phyloP scores from a whole-genome alignment of 2,329 filamentous ascomycete species.

The Xylariales sp. region DNA sequence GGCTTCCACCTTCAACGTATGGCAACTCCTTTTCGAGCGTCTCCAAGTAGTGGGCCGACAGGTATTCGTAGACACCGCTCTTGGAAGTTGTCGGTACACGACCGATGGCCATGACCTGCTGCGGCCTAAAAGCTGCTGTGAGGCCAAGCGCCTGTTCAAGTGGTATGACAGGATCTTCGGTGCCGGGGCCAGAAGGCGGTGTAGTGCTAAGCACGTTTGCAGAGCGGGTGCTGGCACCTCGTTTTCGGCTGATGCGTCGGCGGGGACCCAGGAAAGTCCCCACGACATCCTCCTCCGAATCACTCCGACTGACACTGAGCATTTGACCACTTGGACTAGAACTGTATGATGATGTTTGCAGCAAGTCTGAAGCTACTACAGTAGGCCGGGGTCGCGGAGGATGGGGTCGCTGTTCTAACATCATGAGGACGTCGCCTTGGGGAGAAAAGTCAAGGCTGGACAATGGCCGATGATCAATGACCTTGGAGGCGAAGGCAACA shows the following conservation, averaged over 20 bases:
- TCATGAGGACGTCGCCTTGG: constrained; percentile 54
- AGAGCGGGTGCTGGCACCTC: constrained; percentile 39
- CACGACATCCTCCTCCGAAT: constrained; percentile 61
- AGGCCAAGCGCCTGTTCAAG: constrained; percentile 55
- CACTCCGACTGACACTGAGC: constrained; percentile 54
- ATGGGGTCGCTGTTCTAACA: constrained; percentile 54
- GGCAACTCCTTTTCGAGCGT: constrained; percentile 47
- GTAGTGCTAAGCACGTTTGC: constrained; percentile 47
- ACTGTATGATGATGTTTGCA: constrained; percentile 37
- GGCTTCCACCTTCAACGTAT: constrained; percentile 26
- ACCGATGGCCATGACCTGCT: constrained; percentile 60
- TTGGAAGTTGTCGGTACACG: constrained; percentile 48
- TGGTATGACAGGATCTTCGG: constrained; percentile 41
- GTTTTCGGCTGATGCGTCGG: constrained; percentile 33
- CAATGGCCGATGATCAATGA: constrained; percentile 57
- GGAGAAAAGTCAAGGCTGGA: constrained; percentile 59
- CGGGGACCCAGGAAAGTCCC: constrained; percentile 53
- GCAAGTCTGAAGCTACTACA: constrained; percentile 17
- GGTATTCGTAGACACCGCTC: constrained; percentile 49
- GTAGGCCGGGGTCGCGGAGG: constrained; percentile 35
- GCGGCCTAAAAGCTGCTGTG: constrained; percentile 52
- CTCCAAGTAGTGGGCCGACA: constrained; percentile 53
- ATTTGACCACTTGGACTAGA: constrained; percentile 45
- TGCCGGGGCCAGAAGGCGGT: constrained; percentile 40
- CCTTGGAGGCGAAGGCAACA: constrained; percentile 57